Base-by-base conservation (phyloP, 2,329 filamentous ascomycete genomes). In the Furcasterigmium furcatum region DNA sequence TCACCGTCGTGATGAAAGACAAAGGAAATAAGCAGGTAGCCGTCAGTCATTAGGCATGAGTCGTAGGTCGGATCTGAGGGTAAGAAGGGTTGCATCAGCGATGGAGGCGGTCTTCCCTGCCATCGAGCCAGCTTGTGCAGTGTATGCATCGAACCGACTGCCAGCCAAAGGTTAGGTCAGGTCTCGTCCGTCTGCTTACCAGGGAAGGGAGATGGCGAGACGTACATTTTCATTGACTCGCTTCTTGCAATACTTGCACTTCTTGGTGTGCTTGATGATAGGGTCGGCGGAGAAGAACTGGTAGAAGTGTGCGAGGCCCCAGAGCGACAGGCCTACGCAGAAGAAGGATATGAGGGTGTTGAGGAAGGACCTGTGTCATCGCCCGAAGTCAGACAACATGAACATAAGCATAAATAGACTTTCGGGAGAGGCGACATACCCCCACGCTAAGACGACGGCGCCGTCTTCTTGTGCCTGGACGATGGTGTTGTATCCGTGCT, bases 381-480 rank as follows among this genome's bases (percentile, higher is more conserved):
- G 48, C 43, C 2, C 6, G 13, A 30, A 9, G 22, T 25, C 14
- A 41, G 38, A 19, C 22, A 27, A 14, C n/a, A n/a, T n/a, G n/a
- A n/a, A n/a, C n/a, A n/a, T n/a, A n/a, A n/a, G n/a, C n/a, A n/a
- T 10, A 9, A 36, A 5, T 14, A n/a, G 30, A 34, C 5, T 34
- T 14, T 36, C n/a, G 16, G n/a, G n/a, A 9, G 34, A 34, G n/a
- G n/a, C 25, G 42, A 62, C 73, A 41, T 57, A 84, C 75, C 85
- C 86, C 52, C 87, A 89, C 1, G 85, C 83, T 69, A 88, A 73
- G 18, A 89, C 78, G 1, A 89, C 77, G 2, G 86, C 86, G 2
- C 85, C 86, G 52, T 90, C 86, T 5, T 80, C 76, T 49, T 84
- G 74, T 3, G 86, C 87, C 58, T 86, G 82, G 36, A 79, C 68